Conservation (phyloP, 352 stramenopile species). For the Pythium dissimile region DNA sequence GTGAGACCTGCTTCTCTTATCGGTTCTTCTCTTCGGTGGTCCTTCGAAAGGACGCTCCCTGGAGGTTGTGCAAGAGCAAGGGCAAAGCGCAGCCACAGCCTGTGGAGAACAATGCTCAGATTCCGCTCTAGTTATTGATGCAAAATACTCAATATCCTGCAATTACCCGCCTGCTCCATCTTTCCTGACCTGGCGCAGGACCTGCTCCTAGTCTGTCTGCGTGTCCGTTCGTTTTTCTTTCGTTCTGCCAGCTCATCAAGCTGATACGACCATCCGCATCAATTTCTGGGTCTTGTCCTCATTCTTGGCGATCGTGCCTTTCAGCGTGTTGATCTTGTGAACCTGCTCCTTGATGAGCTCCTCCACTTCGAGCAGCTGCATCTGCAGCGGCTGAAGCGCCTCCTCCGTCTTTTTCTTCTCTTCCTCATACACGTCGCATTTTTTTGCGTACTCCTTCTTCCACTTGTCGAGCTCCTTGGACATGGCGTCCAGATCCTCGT, state of each 20-base stretch:
- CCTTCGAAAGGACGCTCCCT: no score
- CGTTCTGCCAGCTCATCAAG: slow-evolving; percentile 18
- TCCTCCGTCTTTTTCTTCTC: slow-evolving; percentile 86
- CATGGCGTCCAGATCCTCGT: slow-evolving; percentile 94
- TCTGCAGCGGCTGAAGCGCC: slow-evolving; percentile 74
- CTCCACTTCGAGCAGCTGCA: slow-evolving; percentile 83
- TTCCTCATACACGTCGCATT: slow-evolving; percentile 76
- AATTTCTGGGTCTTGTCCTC: slow-evolving; percentile 90
- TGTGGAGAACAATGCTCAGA: no score
- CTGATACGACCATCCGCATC: slow-evolving; percentile 84
- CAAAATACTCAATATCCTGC: no score
- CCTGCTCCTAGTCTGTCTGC: no score
- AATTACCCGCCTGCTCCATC: no score
- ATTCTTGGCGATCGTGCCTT: slow-evolving; percentile 91
- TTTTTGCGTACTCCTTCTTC: slow-evolving; percentile 78
- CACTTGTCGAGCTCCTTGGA: slow-evolving; percentile 91
- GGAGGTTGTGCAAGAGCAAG: no score
- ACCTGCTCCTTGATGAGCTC: slow-evolving; percentile 91
- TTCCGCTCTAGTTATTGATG: no score
- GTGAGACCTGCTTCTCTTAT: no score
- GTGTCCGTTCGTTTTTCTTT: no score
- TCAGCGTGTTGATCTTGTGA: slow-evolving; percentile 90
- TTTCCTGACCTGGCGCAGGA: no score
- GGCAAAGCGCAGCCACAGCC: no score
- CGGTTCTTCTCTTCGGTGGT: no score